phyloP scores from a whole-genome alignment of 345 rosid genomes.

The Nephelium lappaceum region DNA sequence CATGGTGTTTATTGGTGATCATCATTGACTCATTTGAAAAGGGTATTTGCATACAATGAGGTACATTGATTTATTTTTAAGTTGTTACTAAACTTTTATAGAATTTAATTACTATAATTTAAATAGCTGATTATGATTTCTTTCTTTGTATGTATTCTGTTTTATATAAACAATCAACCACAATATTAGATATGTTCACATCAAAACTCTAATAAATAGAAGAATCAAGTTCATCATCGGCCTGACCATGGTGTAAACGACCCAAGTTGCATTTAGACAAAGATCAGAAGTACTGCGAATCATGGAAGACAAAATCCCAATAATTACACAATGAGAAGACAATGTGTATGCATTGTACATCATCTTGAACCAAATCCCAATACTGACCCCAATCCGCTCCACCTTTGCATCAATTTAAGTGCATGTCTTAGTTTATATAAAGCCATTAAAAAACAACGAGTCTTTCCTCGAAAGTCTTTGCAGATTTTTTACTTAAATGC shows the following conservation, averaged over 20 bases:
- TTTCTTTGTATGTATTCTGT: too few relatives aligned
- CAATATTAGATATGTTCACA: neutral
- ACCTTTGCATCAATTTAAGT: slow-evolving; percentile 27
- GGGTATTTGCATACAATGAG: too few relatives aligned
- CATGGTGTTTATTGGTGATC: too few relatives aligned
- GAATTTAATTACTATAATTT: too few relatives aligned
- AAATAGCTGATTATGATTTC: too few relatives aligned
- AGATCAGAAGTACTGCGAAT: too few relatives aligned
- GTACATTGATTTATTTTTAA: too few relatives aligned
- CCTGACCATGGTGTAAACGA: too few relatives aligned
- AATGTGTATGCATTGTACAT: slow-evolving; percentile 13
- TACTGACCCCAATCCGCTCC: neutral
- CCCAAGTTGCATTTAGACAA: neutral
- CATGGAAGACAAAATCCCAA: slow-evolving; percentile 3
- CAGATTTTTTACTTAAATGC: slow-evolving; percentile 17
- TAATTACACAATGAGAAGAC: slow-evolving; percentile 12
- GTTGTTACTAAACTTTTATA: too few relatives aligned
- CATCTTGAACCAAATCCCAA: slow-evolving; percentile 31
- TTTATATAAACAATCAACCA: neutral
- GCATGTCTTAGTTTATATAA: neutral
- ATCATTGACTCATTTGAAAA: too few relatives aligned
- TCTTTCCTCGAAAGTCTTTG: slow-evolving; percentile 31
- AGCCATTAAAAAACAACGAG: neutral
- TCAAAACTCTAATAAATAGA: too few relatives aligned
- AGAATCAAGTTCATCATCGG: too few relatives aligned